These are phyloP conservation scores for Phytophthora syringae DNA, from an alignment of 352 stramenopile species.

Conservation along the genomic window DNA sequence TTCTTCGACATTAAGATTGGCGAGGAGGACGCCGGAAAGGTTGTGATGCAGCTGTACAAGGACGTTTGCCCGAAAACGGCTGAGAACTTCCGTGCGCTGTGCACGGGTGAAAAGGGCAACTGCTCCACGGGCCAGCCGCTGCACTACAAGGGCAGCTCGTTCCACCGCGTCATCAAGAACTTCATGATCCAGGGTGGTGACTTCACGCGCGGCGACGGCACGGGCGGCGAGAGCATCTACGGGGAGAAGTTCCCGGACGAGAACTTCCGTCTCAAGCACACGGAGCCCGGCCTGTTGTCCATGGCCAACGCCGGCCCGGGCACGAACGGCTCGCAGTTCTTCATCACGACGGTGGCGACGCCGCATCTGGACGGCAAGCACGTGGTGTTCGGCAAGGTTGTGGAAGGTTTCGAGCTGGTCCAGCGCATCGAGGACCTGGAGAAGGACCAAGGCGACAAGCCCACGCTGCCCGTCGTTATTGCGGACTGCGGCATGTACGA, in stretches of 20 bases:
- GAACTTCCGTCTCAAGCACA: constrained; percentile 99
- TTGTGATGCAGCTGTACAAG: constrained; percentile 97
- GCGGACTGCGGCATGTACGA: constrained; percentile 94
- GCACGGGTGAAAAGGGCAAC: constrained; percentile 97
- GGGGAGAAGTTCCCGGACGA: constrained; percentile 97
- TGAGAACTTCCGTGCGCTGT: constrained; percentile 98
- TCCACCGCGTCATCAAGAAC: constrained; percentile 98
- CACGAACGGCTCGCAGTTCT: constrained; percentile 98
- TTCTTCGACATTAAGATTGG: constrained; percentile 98
- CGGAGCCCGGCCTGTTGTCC: constrained; percentile 93
- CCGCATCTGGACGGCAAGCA: constrained; percentile 98
- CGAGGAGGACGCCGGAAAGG: constrained; percentile 85
- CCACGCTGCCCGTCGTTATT: constrained; percentile 92
- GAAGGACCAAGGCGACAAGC: constrained; percentile 93
- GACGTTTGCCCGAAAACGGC: constrained; percentile 97
- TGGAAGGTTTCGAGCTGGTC: constrained; percentile 92
- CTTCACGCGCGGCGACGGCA: constrained; percentile 96
- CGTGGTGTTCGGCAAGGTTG: constrained; percentile 96
- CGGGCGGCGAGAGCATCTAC: constrained; percentile 94
- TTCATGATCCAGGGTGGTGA: constrained; percentile 97
- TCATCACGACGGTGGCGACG: constrained; percentile 94
- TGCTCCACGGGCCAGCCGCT: constrained; percentile 85
- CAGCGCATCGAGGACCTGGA: constrained; percentile 93
- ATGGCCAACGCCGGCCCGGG: constrained; percentile 97
- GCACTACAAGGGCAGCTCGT: constrained; percentile 97